Conservation (phyloP, 1,284 basidiomycete genomes). For the Fomitopsis betulina region DNA sequence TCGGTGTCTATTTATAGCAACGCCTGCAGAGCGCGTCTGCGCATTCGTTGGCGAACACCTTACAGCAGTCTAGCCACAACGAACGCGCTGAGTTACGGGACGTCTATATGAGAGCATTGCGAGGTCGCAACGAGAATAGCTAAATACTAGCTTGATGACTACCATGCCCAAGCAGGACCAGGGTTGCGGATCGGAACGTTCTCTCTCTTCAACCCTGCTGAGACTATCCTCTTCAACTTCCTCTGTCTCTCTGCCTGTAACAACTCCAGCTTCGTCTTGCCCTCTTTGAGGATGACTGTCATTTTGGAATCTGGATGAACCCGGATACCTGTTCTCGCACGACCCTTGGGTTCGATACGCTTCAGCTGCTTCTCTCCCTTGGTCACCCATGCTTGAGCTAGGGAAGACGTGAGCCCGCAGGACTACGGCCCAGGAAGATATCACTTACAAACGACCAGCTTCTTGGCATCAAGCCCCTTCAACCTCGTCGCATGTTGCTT, state of each 20-base stretch:
- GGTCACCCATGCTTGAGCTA: slow-evolving; percentile 90
- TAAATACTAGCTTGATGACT: slow-evolving; percentile 24
- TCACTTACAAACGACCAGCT: slow-evolving; percentile 77
- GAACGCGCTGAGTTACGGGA: not conserved
- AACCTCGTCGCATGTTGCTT: slow-evolving; percentile 81
- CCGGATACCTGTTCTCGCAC: slow-evolving; percentile 78
- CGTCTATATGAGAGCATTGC: not conserved
- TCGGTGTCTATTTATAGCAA: slow-evolving; percentile 2
- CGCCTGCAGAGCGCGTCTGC: not conserved
- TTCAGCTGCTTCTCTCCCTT: slow-evolving; percentile 72
- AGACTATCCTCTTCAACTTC: slow-evolving; percentile 73
- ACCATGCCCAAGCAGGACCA: slow-evolving; percentile 81
- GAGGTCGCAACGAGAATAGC: not conserved
- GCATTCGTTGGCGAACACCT: too few relatives aligned
- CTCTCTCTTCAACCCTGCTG: slow-evolving; percentile 75
- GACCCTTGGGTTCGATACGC: slow-evolving; percentile 82
- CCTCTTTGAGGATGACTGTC: slow-evolving; percentile 79
- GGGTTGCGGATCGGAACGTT: slow-evolving; percentile 77
- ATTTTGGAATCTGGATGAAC: slow-evolving; percentile 76
- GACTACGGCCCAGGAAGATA: not conserved
- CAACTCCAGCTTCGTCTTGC: slow-evolving; percentile 74
- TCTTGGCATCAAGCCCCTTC: slow-evolving; percentile 73
- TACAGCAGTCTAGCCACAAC: not conserved
- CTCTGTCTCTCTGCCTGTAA: slow-evolving; percentile 58
- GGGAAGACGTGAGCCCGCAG: slow-evolving; percentile 2